Conservation (phyloP, 2,329 filamentous ascomycete species). For the Blastomyces emzantsi region DNA sequence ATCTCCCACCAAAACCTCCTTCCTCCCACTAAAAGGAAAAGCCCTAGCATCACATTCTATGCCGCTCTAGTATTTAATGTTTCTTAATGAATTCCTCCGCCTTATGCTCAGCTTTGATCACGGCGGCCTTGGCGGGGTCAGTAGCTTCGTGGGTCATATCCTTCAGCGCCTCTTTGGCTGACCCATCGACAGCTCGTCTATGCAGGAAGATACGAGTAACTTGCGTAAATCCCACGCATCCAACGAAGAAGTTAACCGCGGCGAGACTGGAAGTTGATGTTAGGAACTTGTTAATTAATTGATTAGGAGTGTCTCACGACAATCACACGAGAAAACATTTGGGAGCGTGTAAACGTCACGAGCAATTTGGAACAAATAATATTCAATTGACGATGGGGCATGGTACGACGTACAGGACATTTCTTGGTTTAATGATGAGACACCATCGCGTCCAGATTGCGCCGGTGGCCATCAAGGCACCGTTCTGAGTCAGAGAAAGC, state of each 20-base stretch:
- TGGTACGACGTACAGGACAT: constrained; percentile 60
- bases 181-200: constrained; percentile 47
- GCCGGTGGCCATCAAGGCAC: constrained; percentile 79
- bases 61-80: constrained; percentile 9
- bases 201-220: constrained; percentile 61
- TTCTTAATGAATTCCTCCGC: constrained; percentile 31
- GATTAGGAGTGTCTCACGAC: neutral
- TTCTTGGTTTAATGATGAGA: constrained; percentile 89
- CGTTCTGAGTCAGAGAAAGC: constrained; percentile 88
- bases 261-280: constrained; percentile 57
- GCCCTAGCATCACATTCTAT: neutral
- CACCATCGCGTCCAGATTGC: constrained; percentile 99
- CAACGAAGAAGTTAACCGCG: constrained; percentile 97
- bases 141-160: constrained; percentile 30
- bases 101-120: constrained; percentile 21
- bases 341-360: neutral
- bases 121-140: constrained; percentile 29
- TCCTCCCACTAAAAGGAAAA: too few species aligned
- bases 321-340: neutral
- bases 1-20: neutral
- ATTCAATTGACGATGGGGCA: neutral
- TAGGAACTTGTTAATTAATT: neutral
- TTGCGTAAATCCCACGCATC: constrained; percentile 76
- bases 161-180: constrained; percentile 31
- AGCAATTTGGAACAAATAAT: neutral